Evolutionary conservation across 352 stramenopile species (phyloP).

Genomic region (Phytophthora constricta): DNA sequence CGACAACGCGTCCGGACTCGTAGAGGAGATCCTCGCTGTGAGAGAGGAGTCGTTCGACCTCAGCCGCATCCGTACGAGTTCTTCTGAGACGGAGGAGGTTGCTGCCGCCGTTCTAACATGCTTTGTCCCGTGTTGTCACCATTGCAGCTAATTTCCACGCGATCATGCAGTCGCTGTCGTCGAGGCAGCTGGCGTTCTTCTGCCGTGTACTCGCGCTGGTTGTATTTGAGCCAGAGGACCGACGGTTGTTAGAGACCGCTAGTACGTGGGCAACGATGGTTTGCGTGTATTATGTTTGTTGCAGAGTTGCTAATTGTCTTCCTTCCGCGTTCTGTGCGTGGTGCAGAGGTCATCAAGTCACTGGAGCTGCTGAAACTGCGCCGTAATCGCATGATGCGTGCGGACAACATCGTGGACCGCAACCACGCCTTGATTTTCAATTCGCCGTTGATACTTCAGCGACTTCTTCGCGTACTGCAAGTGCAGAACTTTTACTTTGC

Average conservation of each 20-base stretch:
- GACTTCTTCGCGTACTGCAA: constrained; percentile 74
- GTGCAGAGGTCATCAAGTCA: constrained; percentile 94
- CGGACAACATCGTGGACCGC: constrained; percentile 90
- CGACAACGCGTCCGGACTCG: constrained; percentile 88
- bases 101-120: too few species aligned
- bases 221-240: constrained; percentile 96
- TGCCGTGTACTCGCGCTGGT: constrained; percentile 95
- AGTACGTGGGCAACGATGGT: constrained; percentile 52
- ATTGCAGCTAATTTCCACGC: constrained; percentile 88
- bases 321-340: too few species aligned
- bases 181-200: constrained; percentile 94
- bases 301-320: too few species aligned
- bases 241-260: constrained; percentile 91
- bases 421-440: constrained; percentile 95
- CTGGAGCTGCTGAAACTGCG: constrained; percentile 92
- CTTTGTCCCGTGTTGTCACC: constrained; percentile 8
- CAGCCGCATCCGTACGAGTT: constrained; percentile 73
- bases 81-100: too few species aligned
- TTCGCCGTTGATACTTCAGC: constrained; percentile 71
- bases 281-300: too few species aligned
- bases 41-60: constrained; percentile 83
- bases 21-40: constrained; percentile 94
- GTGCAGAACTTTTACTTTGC: constrained; percentile 90
- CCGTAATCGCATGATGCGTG: constrained; percentile 73
- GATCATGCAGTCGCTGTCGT: constrained; percentile 90